Conservation (phyloP, 2,329 filamentous ascomycete genomes). For the Pseudocercospora eumusae region DNA sequence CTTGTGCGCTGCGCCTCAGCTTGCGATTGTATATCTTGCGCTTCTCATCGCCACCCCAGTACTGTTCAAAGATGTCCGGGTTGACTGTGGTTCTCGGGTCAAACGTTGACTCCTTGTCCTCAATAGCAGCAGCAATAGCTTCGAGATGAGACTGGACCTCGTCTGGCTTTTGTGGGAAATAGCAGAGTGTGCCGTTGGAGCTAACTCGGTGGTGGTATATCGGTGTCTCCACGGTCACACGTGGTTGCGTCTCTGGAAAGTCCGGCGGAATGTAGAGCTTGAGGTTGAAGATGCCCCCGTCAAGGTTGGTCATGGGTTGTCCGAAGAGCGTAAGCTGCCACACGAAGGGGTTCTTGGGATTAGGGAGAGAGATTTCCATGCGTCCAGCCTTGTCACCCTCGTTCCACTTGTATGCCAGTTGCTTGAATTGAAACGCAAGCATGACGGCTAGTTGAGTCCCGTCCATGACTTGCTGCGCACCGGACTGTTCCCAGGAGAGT, state of each 20-base stretch:
- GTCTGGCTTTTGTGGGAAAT: conserved; percentile 69
- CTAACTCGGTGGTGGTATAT: conserved; percentile 90
- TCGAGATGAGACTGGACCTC: conserved; percentile 83
- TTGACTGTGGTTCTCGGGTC: conserved; percentile 88
- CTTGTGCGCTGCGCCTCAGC: conserved; percentile 73
- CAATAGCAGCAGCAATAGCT: conserved; percentile 76
- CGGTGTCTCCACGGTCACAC: conserved; percentile 75
- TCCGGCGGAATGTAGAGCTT: conserved; percentile 76
- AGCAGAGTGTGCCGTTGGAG: conserved; percentile 75
- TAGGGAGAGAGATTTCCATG: conserved; percentile 72
- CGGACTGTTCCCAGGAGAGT: conserved; percentile 68
- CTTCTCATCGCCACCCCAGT: conserved; percentile 78
- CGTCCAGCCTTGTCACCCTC: conserved; percentile 61
- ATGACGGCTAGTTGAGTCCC: conserved; percentile 78
- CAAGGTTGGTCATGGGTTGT: conserved; percentile 86
- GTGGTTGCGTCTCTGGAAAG: conserved; percentile 86
- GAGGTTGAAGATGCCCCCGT: conserved; percentile 85
- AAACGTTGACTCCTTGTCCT: conserved; percentile 84
- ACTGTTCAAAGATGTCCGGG: conserved; percentile 79
- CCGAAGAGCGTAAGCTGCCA: conserved; percentile 91
- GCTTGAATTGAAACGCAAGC: conserved; percentile 79
- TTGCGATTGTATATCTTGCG: conserved; percentile 82
- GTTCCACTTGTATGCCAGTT: conserved; percentile 75
- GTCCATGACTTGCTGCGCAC: conserved; percentile 61
- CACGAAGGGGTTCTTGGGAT: conserved; percentile 77